Percentiles rank a stretch among this genome's conserved stretches.
Conservation (phyloP, 2,329 filamentous ascomycete genomes). For the Epicoccum sorghinum region DNA sequence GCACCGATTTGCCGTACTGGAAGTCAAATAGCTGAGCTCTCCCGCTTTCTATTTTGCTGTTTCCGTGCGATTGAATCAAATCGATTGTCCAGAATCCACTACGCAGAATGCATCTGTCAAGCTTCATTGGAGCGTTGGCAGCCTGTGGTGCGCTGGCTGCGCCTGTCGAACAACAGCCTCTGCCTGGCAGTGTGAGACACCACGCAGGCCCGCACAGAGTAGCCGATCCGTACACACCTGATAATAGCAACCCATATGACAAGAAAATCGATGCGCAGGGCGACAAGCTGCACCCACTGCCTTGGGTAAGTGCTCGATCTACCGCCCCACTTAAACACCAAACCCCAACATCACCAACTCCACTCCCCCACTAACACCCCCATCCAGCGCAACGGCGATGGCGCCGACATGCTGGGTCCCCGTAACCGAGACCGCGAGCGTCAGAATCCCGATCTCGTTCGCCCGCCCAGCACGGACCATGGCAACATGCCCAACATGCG, state of each 20-base stretch:
- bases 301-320: slow-evolving; percentile 49
- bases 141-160: slow-evolving; percentile 33
- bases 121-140: slow-evolving; percentile 38
- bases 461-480: slow-evolving; percentile 75
- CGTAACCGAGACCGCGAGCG: slow-evolving; percentile 71
- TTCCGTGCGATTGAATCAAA: slow-evolving; percentile 12
- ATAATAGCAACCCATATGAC: slow-evolving; percentile 66
- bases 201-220: slow-evolving; percentile 34
- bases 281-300: slow-evolving; percentile 67
- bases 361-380: slow-evolving; percentile 15
- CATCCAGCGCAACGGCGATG: slow-evolving; percentile 56
- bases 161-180: slow-evolving; percentile 47
- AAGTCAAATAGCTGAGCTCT: slow-evolving; percentile 3
- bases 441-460: slow-evolving; percentile 73
- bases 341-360: neutral
- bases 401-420: slow-evolving; percentile 71
- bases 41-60: neutral
- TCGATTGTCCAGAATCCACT: slow-evolving; percentile 19
- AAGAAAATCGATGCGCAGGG: slow-evolving; percentile 66
- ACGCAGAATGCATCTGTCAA: slow-evolving; percentile 36
- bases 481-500: slow-evolving; percentile 74
- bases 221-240: slow-evolving; percentile 63
- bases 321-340: slow-evolving; percentile 4
- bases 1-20: slow-evolving; percentile 2
- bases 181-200: slow-evolving; percentile 35